phyloP scores from a whole-genome alignment of 306 rosid species.

The Cicer arietinum region DNA sequence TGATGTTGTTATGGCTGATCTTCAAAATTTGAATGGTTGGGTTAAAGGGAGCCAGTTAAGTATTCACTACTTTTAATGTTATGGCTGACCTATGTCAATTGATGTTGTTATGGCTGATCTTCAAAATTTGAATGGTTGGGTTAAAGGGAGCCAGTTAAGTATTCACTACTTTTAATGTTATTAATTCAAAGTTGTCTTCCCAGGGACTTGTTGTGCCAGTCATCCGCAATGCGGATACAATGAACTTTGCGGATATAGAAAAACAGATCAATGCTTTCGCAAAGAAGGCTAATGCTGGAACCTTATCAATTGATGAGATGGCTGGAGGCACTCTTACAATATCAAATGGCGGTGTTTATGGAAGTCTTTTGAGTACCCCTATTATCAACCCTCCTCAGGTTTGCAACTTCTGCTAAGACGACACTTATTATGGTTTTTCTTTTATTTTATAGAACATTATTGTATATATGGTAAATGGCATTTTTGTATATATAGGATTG shows the following conservation, averaged over 20 bases:
- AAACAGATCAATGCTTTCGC: conserved; percentile 79
- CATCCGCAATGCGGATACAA: conserved; percentile 66
- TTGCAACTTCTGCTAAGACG: conserved; percentile 32
- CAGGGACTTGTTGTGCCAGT: conserved; percentile 90
- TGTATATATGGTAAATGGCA: neutral
- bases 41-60: conserved; percentile 16
- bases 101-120: conserved; percentile 32
- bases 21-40: conserved; percentile 27
- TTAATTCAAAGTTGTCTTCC: conserved; percentile 14
- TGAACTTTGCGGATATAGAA: conserved; percentile 85
- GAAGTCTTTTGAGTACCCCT: conserved; percentile 88
- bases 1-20: conserved; percentile 31
- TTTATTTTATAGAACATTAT: neutral
- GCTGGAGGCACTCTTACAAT: conserved; percentile 88
- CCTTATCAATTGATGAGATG: conserved; percentile 83
- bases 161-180: conserved; percentile 16
- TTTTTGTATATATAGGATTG: neutral
- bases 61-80: conserved; percentile 18
- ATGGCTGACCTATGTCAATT: conserved; percentile 21
- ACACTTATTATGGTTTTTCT: neutral
- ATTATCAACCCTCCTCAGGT: conserved; percentile 92
- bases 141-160: conserved; percentile 17
- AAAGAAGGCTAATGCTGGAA: conserved; percentile 80
- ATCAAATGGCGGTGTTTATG: conserved; percentile 89
- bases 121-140: conserved; percentile 27